Conservation (phyloP, 345 rosid species). For the Bruguiera sexangula region DNA sequence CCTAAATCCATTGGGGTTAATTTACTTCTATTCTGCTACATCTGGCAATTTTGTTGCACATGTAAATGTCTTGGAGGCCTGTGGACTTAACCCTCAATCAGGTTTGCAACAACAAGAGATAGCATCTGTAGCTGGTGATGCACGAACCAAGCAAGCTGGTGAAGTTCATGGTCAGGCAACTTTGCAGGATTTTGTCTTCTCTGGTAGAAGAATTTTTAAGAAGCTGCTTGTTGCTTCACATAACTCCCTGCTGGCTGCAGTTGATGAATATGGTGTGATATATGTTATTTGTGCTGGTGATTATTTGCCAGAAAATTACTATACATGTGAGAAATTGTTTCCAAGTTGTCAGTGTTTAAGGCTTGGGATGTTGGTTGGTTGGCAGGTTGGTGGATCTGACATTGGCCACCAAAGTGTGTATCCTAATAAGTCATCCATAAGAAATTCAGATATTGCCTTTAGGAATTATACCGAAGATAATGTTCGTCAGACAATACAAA, state of each 20-base stretch:
- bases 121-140: conserved; percentile 26
- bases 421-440: conserved; percentile 25
- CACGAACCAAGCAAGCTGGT: conserved; percentile 27
- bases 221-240: conserved; percentile 64
- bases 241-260: conserved; percentile 69
- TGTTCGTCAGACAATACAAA: conserved; percentile 26
- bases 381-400: conserved; percentile 67
- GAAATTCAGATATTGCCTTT: conserved; percentile 19
- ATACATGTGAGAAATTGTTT: conserved; percentile 35
- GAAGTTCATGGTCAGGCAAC: conserved; percentile 29
- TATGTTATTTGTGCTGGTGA: conserved; percentile 56
- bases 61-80: conserved; percentile 51
- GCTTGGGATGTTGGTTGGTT: conserved; percentile 63
- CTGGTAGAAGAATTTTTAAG: conserved; percentile 55
- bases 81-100: conserved; percentile 39
- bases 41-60: conserved; percentile 68
- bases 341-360: conserved; percentile 54
- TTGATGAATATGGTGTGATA: conserved; percentile 68
- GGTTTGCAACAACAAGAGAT: conserved; percentile 31
- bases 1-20: conserved; percentile 62
- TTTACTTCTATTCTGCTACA: conserved; percentile 53
- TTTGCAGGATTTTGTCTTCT: conserved; percentile 22
- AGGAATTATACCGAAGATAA: conserved; percentile 21
- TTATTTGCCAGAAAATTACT: conserved; percentile 40
- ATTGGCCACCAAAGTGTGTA: conserved; percentile 49